Base-by-base conservation (phyloP, 1,284 basidiomycete genomes). In the Ustilago loliicola region DNA sequence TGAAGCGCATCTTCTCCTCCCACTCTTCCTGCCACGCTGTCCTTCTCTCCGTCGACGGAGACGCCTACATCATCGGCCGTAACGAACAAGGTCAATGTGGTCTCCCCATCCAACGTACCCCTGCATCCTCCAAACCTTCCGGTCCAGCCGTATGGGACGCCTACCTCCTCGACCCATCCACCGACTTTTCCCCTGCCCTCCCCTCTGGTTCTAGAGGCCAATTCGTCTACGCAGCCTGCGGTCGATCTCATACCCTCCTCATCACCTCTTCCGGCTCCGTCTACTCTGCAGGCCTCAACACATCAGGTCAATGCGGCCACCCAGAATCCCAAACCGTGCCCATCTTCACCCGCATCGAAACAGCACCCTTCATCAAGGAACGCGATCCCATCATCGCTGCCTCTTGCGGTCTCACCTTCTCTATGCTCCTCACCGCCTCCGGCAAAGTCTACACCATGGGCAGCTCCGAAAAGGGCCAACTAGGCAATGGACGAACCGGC, bases 401-500 rank as follows among this genome's bases (percentile, higher is more conserved):
- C 9, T 90, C 91, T 10, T 94, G 93, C 1, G 96, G 96, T 0
- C 88, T 93, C 67, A 92, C 91, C 0, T 97, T 96, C 87, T 93
- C 93, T 1, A 87, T 95, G 19, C 90, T 96, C 61, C 89, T 96
- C 64, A 93, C 94, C 3, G 90, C 91, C 63, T 89, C 89, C 27
- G 96, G 95, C 23, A 92, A 91, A 89, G 63, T 97, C 2, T 98
- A 93, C 83, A 90, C 94, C 0, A 92, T 94, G 76, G 96, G 96
- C 38, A 95, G 93, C 62, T 93, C 91, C n/a, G 94, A 97, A 87
- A 92, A 94, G 77, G 96, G 96, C 1, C 94, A 97, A 80, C 89
- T 98, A 0, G 96, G 95, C 1, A 96, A 95, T 81, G 95, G 95
- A 17, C 90, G 91, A 65, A 95, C 94, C 0, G 94, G 95, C 21